Evolutionary conservation across 2,329 filamentous ascomycete genomes (phyloP).

Genomic region (Penicillium sp.): DNA sequence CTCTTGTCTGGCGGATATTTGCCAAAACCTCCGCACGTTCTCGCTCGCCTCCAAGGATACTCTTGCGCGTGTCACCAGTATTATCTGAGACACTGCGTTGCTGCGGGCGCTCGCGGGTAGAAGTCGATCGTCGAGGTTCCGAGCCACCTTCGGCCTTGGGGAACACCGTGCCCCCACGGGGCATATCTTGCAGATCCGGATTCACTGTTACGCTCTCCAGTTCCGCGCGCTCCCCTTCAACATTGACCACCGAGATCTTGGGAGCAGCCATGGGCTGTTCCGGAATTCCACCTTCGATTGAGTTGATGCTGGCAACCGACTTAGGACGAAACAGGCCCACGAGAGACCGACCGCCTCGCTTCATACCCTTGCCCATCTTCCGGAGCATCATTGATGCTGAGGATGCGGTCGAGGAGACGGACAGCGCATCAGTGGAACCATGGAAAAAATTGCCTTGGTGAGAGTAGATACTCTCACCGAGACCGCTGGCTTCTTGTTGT

Average conservation of each 20-base stretch:
- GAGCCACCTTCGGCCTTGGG: slow-evolving; percentile 84
- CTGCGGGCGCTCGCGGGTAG: slow-evolving; percentile 30
- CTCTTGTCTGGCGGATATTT: slow-evolving; percentile 75
- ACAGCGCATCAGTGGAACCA: slow-evolving; percentile 89
- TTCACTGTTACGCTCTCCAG: slow-evolving; percentile 75
- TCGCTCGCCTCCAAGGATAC: slow-evolving; percentile 85
- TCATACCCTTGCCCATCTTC: slow-evolving; percentile 99
- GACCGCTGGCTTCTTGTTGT: slow-evolving; percentile 86
- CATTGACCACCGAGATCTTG: slow-evolving; percentile 93
- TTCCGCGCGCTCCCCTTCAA: slow-evolving; percentile 75
- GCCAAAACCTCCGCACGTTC: slow-evolving; percentile 91
- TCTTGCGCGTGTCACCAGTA: slow-evolving; percentile 68
- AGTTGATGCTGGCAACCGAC: slow-evolving; percentile 76
- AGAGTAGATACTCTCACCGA: slow-evolving; percentile 92
- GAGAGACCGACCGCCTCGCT: slow-evolving; percentile 85
- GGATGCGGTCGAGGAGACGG: slow-evolving; percentile 51
- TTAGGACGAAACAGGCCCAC: slow-evolving; percentile 95
- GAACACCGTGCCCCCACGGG: slow-evolving; percentile 74
- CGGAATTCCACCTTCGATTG: slow-evolving; percentile 61
- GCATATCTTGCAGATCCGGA: slow-evolving; percentile 61
- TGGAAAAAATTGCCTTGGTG: slow-evolving; percentile 81
- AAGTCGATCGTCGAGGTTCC: slow-evolving; percentile 49
- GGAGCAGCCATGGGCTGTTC: slow-evolving; percentile 66
- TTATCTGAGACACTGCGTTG: slow-evolving; percentile 35
- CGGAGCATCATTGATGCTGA: slow-evolving; percentile 63